phyloP scores from a whole-genome alignment of 2,329 filamentous ascomycete species.

The Hypoxylon sp. region DNA sequence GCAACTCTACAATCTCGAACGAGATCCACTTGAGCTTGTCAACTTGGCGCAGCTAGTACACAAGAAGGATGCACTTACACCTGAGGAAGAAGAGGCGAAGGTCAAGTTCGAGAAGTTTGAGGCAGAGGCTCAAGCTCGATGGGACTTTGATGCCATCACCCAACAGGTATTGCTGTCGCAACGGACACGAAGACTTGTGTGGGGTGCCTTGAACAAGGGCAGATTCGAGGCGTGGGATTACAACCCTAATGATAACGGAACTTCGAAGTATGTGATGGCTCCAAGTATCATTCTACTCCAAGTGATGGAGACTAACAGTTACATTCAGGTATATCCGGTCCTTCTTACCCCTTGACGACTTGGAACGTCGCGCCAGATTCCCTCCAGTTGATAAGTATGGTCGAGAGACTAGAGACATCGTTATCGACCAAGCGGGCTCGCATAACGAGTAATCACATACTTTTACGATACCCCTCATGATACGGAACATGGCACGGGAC shows the following conservation, averaged over 20 bases:
- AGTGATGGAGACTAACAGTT: slow-evolving; percentile 46
- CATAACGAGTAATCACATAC: slow-evolving; percentile 57
- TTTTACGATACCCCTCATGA: slow-evolving; percentile 8
- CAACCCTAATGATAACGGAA: slow-evolving; percentile 79
- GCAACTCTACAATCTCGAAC: slow-evolving; percentile 84
- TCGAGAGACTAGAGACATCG: slow-evolving; percentile 61
- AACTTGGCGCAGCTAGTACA: slow-evolving; percentile 73
- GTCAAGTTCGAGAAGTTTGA: slow-evolving; percentile 76
- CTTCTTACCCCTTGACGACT: slow-evolving; percentile 83
- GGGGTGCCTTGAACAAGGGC: slow-evolving; percentile 83
- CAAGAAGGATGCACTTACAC: slow-evolving; percentile 58
- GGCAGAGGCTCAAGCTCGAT: slow-evolving; percentile 79
- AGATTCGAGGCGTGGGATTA: slow-evolving; percentile 88
- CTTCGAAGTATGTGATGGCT: slow-evolving; percentile 68
- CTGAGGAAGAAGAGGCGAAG: slow-evolving; percentile 63
- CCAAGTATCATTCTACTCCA: slow-evolving; percentile 49
- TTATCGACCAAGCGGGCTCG: slow-evolving; percentile 62
- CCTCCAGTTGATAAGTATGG: slow-evolving; percentile 74
- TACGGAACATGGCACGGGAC: not conserved
- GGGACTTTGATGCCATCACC: slow-evolving; percentile 86
- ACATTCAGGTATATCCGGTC: slow-evolving; percentile 83
- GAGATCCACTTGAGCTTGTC: slow-evolving; percentile 82
- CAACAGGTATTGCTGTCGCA: slow-evolving; percentile 82
- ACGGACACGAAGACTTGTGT: slow-evolving; percentile 82
- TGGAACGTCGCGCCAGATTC: slow-evolving; percentile 82